These are phyloP conservation scores for Abelmoschus esculentus DNA, from an alignment of 345 rosid species.

Conservation along the genomic window DNA sequence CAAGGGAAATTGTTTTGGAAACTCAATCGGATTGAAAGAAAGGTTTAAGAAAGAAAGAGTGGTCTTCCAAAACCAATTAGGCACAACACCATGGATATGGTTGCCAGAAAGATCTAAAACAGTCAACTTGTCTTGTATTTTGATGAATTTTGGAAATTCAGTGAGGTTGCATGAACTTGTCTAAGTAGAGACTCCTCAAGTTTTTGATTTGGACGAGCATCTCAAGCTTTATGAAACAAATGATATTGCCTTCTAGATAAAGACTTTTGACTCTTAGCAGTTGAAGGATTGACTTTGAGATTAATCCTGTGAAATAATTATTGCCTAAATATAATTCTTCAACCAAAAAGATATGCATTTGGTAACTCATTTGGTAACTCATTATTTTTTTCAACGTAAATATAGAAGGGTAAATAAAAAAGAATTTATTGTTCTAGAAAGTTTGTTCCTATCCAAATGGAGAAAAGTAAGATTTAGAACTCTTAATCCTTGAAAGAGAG, in stretches of 20 bases:
- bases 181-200: not conserved
- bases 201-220: not conserved
- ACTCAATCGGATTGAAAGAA: too few species aligned
- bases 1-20: too few species aligned
- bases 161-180: not conserved
- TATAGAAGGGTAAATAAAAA: too few species aligned
- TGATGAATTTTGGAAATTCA: constrained; percentile 8
- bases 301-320: not conserved
- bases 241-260: not conserved
- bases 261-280: not conserved
- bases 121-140: not conserved
- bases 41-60: too few species aligned
- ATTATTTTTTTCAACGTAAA: too few species aligned
- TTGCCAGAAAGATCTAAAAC: not conserved
- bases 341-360: not conserved
- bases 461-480: too few species aligned
- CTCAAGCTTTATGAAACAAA: not conserved
- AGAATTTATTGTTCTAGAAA: too few species aligned
- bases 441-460: too few species aligned
- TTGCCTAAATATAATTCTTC: not conserved
- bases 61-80: not conserved
- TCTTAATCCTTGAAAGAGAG: too few species aligned
- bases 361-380: too few species aligned
- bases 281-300: not conserved
- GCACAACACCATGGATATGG: not conserved